Evolutionary conservation across 169 alveolate genomes (phyloP).

Genomic region (Blepharisma undulans): DNA sequence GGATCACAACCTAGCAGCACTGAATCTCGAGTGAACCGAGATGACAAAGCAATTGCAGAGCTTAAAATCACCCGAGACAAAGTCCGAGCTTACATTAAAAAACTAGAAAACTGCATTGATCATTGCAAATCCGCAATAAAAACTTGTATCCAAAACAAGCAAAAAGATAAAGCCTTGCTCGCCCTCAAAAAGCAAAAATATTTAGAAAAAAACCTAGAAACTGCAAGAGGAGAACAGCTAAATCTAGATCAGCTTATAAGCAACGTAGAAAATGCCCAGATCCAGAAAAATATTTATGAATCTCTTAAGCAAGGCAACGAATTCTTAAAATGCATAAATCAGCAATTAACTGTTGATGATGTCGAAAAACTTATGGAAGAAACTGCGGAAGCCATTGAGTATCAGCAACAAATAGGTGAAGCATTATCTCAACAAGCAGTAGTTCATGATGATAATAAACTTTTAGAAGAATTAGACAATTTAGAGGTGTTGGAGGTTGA

Average conservation of each 20-base stretch:
- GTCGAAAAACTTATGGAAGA: slow-evolving; percentile 36
- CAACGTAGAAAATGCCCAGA: slow-evolving; percentile 21
- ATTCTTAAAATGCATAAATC: background rate
- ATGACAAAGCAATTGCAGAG: slow-evolving; percentile 34
- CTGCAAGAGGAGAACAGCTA: background rate
- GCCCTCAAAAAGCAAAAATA: slow-evolving; percentile 22
- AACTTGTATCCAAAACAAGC: slow-evolving; percentile 5
- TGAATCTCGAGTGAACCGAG: background rate
- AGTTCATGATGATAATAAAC: background rate
- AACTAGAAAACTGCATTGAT: slow-evolving; percentile 11
- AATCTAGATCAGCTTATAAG: slow-evolving; percentile 5
- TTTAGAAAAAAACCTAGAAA: slow-evolving; percentile 38
- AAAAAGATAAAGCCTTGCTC: slow-evolving; percentile 26
- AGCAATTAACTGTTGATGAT: slow-evolving; percentile 28
- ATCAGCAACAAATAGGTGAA: slow-evolving; percentile 20
- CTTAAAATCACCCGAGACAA: slow-evolving; percentile 33
- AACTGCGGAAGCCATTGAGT: slow-evolving; percentile 33
- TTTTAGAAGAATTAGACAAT: slow-evolving; percentile 19
- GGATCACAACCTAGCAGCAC: background rate
- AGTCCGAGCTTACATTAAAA: background rate
- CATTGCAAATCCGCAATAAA: background rate
- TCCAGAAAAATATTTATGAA: background rate
- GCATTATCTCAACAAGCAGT: slow-evolving; percentile 14
- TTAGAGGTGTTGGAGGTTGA: background rate
- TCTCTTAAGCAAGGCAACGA: slow-evolving; percentile 17